Evolutionary conservation across 2,329 filamentous ascomycete species (phyloP).

Genomic region (Colletotrichum tropicale): DNA sequence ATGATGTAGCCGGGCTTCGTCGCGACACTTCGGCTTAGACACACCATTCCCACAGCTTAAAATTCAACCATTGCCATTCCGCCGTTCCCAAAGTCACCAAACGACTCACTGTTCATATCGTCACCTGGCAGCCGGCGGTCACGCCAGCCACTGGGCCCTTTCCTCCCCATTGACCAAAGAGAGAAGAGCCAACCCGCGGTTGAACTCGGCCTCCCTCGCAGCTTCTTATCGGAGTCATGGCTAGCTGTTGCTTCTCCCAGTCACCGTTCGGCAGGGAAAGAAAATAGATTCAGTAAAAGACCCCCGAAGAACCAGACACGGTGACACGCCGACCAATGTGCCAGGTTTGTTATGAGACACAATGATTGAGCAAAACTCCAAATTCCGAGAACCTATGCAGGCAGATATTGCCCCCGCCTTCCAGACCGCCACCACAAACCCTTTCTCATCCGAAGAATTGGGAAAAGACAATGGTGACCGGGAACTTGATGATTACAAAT

Average conservation of each 20-base stretch:
- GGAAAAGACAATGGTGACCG: slow-evolving; percentile 33
- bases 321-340: slow-evolving; percentile 21
- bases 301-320: slow-evolving; percentile 17
- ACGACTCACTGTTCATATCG: slow-evolving; percentile 25
- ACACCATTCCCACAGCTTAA: slow-evolving; percentile 14
- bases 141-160: slow-evolving; percentile 5
- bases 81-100: slow-evolving; percentile 16
- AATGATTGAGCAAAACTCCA: slow-evolving; percentile 43
- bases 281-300: slow-evolving; percentile 13
- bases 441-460: slow-evolving; percentile 36
- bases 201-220: background rate
- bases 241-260: slow-evolving; percentile 11
- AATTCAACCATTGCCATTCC: slow-evolving; percentile 28
- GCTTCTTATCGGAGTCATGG: slow-evolving; percentile 7
- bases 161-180: background rate
- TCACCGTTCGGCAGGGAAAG: slow-evolving; percentile 8
- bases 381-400: slow-evolving; percentile 44
- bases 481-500: slow-evolving; percentile 22
- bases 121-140: slow-evolving; percentile 31
- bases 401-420: slow-evolving; percentile 31
- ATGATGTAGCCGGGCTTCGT: slow-evolving; percentile 48
- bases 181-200: background rate
- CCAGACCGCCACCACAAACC: slow-evolving; percentile 32
- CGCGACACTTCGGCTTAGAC: slow-evolving; percentile 37
- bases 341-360: slow-evolving; percentile 29